A percentile compares a stretch with the other conserved stretches of the same genome.
Evolutionary conservation across 495 filamentous ascomycete genomes (phyloP).

Genomic region (Penicillium nucicola): DNA sequence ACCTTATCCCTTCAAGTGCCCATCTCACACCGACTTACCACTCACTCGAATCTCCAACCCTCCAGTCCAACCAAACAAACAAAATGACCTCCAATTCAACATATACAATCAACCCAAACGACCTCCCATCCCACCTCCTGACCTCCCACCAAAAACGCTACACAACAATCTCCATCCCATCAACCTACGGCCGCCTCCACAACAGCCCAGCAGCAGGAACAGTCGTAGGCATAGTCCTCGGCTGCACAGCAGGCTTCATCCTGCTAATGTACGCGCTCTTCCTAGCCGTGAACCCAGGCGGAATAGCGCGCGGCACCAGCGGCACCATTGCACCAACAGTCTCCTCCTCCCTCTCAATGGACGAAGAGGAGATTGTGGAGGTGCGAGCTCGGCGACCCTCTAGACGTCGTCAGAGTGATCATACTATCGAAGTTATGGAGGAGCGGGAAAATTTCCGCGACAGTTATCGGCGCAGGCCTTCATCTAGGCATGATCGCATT

Average conservation of each 20-base stretch:
- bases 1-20: neutral
- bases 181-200: conserved; percentile 62
- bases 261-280: conserved; percentile 75
- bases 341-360: conserved; percentile 9
- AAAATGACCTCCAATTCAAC: neutral
- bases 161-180: conserved; percentile 55
- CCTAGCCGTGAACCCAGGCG: conserved; percentile 54
- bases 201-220: conserved; percentile 62
- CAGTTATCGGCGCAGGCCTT: conserved; percentile 21
- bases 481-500: conserved; percentile 18
- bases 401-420: conserved; percentile 3
- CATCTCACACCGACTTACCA: neutral
- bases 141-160: conserved; percentile 21
- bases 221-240: conserved; percentile 81
- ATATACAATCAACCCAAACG: neutral
- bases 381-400: conserved; percentile 20
- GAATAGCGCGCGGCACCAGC: conserved; percentile 16
- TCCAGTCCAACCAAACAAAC: neutral
- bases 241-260: conserved; percentile 77
- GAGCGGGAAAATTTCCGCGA: conserved; percentile 18
- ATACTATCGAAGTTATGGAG: conserved; percentile 25
- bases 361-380: conserved; percentile 29
- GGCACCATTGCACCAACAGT: neutral
- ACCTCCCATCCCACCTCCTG: neutral
- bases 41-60: neutral